Conservation (phyloP, 345 rosid species). For the Durio zibethinus region DNA sequence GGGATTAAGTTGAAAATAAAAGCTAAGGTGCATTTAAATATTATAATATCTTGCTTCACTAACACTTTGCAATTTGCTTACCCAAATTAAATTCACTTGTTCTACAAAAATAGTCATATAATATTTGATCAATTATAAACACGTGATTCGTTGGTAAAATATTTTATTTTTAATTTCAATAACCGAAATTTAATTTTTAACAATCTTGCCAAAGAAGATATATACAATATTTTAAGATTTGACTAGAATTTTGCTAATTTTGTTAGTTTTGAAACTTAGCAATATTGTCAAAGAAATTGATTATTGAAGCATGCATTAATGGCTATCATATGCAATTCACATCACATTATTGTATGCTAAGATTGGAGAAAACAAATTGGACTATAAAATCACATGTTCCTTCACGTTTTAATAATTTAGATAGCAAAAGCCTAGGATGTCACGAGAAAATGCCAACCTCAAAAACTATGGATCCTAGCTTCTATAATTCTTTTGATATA, state of each 20-base stretch:
- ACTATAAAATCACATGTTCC: constrained; percentile 23
- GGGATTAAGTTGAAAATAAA: no score
- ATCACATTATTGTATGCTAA: neutral
- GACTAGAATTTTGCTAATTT: neutral
- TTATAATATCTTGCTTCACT: no score
- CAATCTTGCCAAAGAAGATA: neutral
- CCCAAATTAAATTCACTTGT: no score
- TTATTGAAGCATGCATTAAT: neutral
- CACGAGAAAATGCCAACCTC: constrained; percentile 19
- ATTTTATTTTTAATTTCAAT: no score
- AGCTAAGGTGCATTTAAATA: no score
- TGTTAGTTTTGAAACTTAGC: neutral
- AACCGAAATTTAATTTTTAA: neutral
- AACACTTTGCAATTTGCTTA: no score
- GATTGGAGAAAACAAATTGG: constrained; percentile 7
- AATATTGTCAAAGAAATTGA: neutral
- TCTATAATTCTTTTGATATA: neutral
- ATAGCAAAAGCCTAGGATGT: neutral
- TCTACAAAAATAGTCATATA: no score
- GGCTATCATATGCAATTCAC: constrained; percentile 19
- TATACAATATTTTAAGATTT: neutral
- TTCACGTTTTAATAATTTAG: neutral
- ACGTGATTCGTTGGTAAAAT: no score
- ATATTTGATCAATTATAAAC: no score
- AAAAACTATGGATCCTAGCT: neutral